Evolutionary conservation across 352 stramenopile genomes (phyloP).

Genomic region (Pythium brassicae): DNA sequence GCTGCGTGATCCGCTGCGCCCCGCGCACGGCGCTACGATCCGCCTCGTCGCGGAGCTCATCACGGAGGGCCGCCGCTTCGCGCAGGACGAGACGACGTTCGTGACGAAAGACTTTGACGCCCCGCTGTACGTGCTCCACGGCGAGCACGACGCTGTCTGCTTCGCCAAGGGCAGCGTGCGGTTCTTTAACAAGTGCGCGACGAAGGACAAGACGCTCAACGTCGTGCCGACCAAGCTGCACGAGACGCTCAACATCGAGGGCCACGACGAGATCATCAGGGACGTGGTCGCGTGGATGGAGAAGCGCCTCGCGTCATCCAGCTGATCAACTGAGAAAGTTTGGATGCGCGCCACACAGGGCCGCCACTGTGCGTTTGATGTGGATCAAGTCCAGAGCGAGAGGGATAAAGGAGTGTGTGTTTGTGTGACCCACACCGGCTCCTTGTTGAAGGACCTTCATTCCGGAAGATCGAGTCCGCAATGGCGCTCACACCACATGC

Average conservation of each 20-base stretch:
- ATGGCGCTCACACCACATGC: too few species aligned
- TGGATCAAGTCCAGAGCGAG: too few species aligned
- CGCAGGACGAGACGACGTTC: conserved; percentile 15
- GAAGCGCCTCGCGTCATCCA: too few species aligned
- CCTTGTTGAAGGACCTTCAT: too few species aligned
- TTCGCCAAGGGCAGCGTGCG: conserved; percentile 26
- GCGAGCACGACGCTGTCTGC: conserved; percentile 32
- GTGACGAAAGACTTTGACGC: conserved; percentile 21
- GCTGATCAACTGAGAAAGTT: too few species aligned
- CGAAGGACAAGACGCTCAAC: conserved; percentile 46
- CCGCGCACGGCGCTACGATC: conserved; percentile 23
- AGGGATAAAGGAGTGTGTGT: too few species aligned
- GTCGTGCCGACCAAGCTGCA: conserved; percentile 28
- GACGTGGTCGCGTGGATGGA: conserved; percentile 33
- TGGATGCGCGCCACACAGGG: too few species aligned
- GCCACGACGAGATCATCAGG: conserved; percentile 23
- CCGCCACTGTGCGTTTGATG: too few species aligned
- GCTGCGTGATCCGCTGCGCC: conserved; percentile 29
- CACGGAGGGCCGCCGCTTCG: conserved; percentile 17
- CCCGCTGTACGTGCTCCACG: conserved; percentile 35
- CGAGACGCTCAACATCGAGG: conserved; percentile 38
- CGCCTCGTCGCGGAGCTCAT: conserved; percentile 22
- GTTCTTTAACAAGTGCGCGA: conserved; percentile 28
- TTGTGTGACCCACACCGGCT: too few species aligned
- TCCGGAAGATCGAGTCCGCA: too few species aligned